Base-by-base conservation (phyloP, 208 protist species). In the Leishmania turanica region DNA sequence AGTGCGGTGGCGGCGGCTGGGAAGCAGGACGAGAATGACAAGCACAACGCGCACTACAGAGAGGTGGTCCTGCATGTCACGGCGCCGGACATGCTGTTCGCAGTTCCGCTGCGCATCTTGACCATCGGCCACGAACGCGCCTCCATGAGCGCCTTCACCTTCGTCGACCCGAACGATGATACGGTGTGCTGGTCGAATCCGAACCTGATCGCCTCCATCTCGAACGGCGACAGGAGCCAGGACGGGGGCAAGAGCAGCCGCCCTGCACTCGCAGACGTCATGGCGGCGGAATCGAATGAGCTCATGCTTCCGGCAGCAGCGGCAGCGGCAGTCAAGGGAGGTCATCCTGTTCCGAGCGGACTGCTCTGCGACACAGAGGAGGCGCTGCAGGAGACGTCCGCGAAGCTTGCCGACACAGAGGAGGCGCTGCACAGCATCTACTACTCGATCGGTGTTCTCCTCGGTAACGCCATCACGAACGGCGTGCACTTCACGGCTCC, bases 381-480 rank as follows among this genome's bases (percentile, higher is more conserved):
- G 37, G 82, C 83, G 49, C 80, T 92, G 49, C 78, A 84, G n/a
- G n/a, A n/a, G n/a, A n/a, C n/a, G n/a, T n/a, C n/a, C n/a, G n/a
- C n/a, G n/a, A n/a, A n/a, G n/a, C n/a, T n/a, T n/a, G n/a, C n/a
- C 60, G 68, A 87, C 76, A 90, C 86, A 21, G 81, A 86, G 65
- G 81, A 85, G 37, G 82, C 83, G 49, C 80, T 92, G 49, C 78
- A 84, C 60, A 75, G 81, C 47, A 45, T 90, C 60, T 92, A 89
- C 76, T 90, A 77, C 66, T 76, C 83, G 8, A 79, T 90, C 37
- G 91, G 91, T 45, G 81, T 91, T 34, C 83, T 94, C 21, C 82
- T 94, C n/a, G 84, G 83, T 53, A 92, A 90, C 83, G 64, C 83
- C 71, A 88, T 94, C 58, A 68, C 79, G 65, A 94, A 94, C 75